These are phyloP conservation scores for Narthecium ossifragum DNA, from an alignment of 106 monocot genomes.

Conservation along the genomic window DNA sequence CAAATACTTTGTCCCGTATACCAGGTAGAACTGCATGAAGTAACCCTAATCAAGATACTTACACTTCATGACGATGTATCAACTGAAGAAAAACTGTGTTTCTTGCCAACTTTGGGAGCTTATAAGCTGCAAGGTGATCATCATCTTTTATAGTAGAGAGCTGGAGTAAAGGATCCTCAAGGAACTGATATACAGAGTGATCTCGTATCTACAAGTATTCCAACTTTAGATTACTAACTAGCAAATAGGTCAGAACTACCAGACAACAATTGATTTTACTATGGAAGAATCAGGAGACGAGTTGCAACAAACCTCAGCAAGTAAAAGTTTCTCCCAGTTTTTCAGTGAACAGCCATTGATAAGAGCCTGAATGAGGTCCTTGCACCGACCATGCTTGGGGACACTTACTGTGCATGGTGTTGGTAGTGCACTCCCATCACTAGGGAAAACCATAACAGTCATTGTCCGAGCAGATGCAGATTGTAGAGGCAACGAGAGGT, in stretches of 20 bases:
- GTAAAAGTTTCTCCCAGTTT: slow-evolving; percentile 69
- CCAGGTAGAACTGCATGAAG: no score
- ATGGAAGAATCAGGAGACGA: no score
- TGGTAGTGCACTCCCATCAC: slow-evolving; percentile 75
- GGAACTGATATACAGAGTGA: slow-evolving; percentile 65
- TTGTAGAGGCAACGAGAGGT: slow-evolving; percentile 95
- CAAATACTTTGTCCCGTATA: no score
- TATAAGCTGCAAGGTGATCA: slow-evolving; percentile 82
- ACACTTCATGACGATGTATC: slow-evolving; percentile 82
- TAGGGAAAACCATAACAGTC: slow-evolving; percentile 67
- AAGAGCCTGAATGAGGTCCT: slow-evolving; percentile 77
- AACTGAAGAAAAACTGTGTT: slow-evolving; percentile 63
- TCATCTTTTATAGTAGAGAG: slow-evolving; percentile 91
- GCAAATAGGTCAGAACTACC: neutral
- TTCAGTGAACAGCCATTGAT: slow-evolving; percentile 67
- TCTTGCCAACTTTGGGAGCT: slow-evolving; percentile 49
- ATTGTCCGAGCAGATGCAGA: slow-evolving; percentile 69
- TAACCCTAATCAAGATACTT: no score
- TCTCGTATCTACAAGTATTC: slow-evolving; percentile 56
- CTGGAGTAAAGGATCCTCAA: slow-evolving; percentile 70
- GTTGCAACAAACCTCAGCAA: slow-evolving; percentile 79
- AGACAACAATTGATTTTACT: neutral
- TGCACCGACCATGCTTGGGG: slow-evolving; percentile 83
- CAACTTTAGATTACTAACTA: neutral
- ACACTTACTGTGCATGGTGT: slow-evolving; percentile 87